A percentile compares a stretch with the other conserved stretches of the same genome.
Evolutionary conservation across 2,329 filamentous ascomycete genomes (phyloP).

Genomic region (Beauveria bassiana): DNA sequence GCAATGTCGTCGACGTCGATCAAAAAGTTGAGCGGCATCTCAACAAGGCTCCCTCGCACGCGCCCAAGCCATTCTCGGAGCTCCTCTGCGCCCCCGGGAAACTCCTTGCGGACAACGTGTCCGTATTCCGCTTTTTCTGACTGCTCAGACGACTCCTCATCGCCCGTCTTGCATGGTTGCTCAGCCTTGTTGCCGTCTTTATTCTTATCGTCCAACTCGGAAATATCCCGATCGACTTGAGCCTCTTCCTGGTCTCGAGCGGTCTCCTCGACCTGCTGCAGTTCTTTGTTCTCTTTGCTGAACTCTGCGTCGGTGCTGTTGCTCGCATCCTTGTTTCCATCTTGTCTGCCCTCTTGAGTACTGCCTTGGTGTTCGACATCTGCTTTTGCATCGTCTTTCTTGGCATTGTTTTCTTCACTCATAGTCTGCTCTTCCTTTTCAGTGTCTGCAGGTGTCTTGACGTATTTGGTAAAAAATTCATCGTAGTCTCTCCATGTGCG

Average conservation of each 20-base stretch:
- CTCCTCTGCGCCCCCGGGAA: slow-evolving; percentile 63
- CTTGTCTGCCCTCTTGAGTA: neutral
- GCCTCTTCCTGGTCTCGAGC: slow-evolving; percentile 40
- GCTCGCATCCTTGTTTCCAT: neutral
- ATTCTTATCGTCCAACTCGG: neutral
- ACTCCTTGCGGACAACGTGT: slow-evolving; percentile 76
- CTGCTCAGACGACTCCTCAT: slow-evolving; percentile 33
- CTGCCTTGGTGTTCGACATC: neutral
- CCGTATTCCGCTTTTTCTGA: slow-evolving; percentile 66
- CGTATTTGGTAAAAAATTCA: slow-evolving; percentile 59
- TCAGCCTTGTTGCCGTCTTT: slow-evolving; percentile 32
- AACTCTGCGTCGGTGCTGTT: neutral
- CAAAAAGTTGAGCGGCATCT: slow-evolving; percentile 88
- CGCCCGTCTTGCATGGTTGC: slow-evolving; percentile 33
- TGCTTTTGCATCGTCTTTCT: neutral
- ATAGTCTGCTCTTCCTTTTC: slow-evolving; percentile 27
- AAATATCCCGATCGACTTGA: slow-evolving; percentile 47
- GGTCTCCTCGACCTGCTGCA: slow-evolving; percentile 11
- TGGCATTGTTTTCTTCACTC: neutral
- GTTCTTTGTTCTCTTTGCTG: neutral
- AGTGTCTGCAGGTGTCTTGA: slow-evolving; percentile 47
- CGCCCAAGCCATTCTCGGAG: slow-evolving; percentile 62
- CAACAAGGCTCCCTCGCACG: slow-evolving; percentile 65
- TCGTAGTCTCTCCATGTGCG: slow-evolving; percentile 68
- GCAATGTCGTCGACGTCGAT: slow-evolving; percentile 78